These are phyloP conservation scores for Leishmania amazonensis DNA, from an alignment of 208 protist genomes.

Conservation along the genomic window DNA sequence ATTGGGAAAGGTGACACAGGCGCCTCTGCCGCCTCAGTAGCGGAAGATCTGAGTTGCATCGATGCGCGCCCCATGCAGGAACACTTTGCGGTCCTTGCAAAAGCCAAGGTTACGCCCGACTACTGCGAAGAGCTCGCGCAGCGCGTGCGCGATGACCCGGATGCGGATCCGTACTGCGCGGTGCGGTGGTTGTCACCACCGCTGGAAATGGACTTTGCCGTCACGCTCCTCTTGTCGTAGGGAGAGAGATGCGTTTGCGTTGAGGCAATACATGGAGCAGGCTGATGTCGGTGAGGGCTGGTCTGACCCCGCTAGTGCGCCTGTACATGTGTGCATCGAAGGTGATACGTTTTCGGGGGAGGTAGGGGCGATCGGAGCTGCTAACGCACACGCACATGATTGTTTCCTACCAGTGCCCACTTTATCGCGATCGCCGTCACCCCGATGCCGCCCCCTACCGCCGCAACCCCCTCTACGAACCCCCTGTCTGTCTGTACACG, in stretches of 20 bases:
- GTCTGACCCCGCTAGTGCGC: no score
- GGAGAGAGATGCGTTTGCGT: neutral
- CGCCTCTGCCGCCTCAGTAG: neutral
- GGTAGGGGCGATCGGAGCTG: no score
- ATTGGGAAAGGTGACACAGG: neutral
- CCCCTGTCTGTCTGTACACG: no score
- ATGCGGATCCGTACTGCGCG: slow-evolving; percentile 50
- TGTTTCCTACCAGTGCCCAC: no score
- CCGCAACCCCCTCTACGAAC: no score
- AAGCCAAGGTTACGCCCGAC: slow-evolving; percentile 45
- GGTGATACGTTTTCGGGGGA: no score
- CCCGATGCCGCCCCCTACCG: no score
- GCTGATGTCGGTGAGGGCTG: no score
- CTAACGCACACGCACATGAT: no score
- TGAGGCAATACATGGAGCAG: no score
- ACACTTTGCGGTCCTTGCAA: slow-evolving; percentile 41
- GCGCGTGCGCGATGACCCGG: slow-evolving; percentile 33
- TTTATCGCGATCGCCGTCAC: no score
- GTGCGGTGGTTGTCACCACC: slow-evolving; percentile 35
- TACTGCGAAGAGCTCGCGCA: slow-evolving; percentile 54
- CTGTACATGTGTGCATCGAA: no score
- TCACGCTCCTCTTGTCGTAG: slow-evolving; percentile 29
- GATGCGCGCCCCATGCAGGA: slow-evolving; percentile 14
- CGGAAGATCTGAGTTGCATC: neutral
- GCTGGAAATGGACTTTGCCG: slow-evolving; percentile 15